Evolutionary conservation across 495 filamentous ascomycete genomes (phyloP), one percentile per base, ranked within the genome.

Genomic region (Talaromyces nanjingensis): DNA sequence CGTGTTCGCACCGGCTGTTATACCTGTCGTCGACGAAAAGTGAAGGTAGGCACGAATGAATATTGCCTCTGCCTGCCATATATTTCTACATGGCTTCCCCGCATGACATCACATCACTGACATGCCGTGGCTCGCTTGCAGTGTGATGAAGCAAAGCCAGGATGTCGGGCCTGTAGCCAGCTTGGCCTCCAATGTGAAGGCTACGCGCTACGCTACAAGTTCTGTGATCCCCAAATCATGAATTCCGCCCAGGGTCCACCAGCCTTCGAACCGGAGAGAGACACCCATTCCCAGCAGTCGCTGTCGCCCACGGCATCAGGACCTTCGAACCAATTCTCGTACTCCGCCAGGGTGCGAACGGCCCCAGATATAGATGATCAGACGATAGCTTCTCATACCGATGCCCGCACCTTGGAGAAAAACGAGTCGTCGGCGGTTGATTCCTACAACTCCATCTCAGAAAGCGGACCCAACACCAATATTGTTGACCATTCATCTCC

Each of bases 131-230:
- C 34, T 39, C 34, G 34, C 49, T 53, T 25, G 54, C 27, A 59
- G 57, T 59, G 57, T 59, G 57, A 59, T 59, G 57, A 59, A 59
- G 57, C 29, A 18, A 59, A 59, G 31, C 57, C 57, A 12, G 57
- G 5, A 42, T 59, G 57, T 11, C 57, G 31, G 33, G 31, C 57
- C 33, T 59, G 57, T 22, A 34, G n/a, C 20, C 57, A 59, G 57
- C 57, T 59, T 33, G 57, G 57, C n/a, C 57, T 59, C 20, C 31
- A 29, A 14, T 59, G 57, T 29, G 57, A 59, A 29, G 57, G 57
- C 57, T 59, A 59, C 42, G 57, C 57, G 33, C 16, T 34, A 59
- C 57, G 57, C 6, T 59, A 59, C 31, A 59, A 59, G 57, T 59
- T 59, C 31, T 33, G 27, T 24, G 57, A 59, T 39, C 57, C 57